phyloP scores from a whole-genome alignment of 805 yeast genomes.

The Ogataea corticis region DNA sequence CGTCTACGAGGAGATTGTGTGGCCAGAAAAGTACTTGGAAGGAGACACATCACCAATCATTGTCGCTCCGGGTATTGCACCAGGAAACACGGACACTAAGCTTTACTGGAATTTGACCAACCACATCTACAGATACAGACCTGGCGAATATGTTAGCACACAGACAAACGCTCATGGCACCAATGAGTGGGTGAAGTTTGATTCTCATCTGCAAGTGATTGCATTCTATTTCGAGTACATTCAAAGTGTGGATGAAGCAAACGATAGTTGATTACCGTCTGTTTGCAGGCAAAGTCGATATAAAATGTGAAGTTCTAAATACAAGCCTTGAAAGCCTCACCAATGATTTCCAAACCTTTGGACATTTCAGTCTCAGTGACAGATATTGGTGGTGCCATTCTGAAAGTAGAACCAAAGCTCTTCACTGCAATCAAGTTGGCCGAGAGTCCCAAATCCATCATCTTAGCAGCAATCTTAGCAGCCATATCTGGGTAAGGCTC shows the following conservation, averaged over 20 bases:
- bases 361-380: conserved; percentile 24
- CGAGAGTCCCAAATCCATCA: conserved; percentile 30
- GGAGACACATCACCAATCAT: conserved; percentile 23
- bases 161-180: conserved; percentile 54
- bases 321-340: conserved; percentile 17
- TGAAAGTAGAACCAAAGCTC: conserved; percentile 13
- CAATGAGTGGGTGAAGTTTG: conserved; percentile 53
- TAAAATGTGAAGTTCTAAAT: not conserved
- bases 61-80: conserved; percentile 50
- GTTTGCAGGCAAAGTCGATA: too few relatives aligned
- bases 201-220: conserved; percentile 54
- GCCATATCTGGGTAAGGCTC: conserved; percentile 39
- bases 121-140: conserved; percentile 57
- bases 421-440: conserved; percentile 30
- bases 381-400: conserved; percentile 31
- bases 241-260: conserved; percentile 21
- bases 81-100: conserved; percentile 65
- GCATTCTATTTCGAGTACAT: conserved; percentile 56
- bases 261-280: conserved; percentile 5
- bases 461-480: conserved; percentile 23
- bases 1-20: conserved; percentile 51
- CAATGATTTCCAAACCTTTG: conserved; percentile 20
- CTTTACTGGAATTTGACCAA: conserved; percentile 57
- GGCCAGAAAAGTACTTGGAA: conserved; percentile 25
- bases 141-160: conserved; percentile 36